Evolutionary conservation across 768 basidiomycete genomes (phyloP).

Genomic region (Termitomyces sp.): DNA sequence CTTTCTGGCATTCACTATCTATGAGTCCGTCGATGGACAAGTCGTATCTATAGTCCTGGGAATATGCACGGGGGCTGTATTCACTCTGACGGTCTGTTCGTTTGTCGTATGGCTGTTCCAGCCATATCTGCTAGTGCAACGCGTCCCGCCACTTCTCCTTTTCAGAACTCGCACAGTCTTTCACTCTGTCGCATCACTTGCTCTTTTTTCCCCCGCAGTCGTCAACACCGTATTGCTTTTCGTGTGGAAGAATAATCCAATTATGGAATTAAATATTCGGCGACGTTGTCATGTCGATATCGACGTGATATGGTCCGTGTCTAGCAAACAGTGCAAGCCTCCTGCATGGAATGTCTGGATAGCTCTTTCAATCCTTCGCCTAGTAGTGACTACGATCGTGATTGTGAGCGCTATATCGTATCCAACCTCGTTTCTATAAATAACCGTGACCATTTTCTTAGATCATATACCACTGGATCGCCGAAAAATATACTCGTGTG

Average conservation of each 20-base stretch:
- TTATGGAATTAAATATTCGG: constrained; percentile 29
- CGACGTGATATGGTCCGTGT: constrained; percentile 60
- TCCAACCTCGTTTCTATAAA: background rate
- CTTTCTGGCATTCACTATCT: constrained; percentile 49
- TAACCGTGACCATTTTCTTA: constrained; percentile 12
- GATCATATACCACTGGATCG: constrained; percentile 23
- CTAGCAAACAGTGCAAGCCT: constrained; percentile 20
- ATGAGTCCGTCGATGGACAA: constrained; percentile 36
- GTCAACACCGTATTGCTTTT: constrained; percentile 52
- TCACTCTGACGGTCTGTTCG: constrained; percentile 33
- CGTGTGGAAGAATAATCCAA: constrained; percentile 41
- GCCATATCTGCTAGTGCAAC: constrained; percentile 27
- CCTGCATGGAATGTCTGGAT: constrained; percentile 53
- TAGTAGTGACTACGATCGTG: constrained; percentile 45
- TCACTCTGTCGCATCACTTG: constrained; percentile 37
- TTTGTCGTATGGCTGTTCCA: constrained; percentile 35
- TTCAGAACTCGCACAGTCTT: constrained; percentile 26
- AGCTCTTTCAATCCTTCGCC: constrained; percentile 43
- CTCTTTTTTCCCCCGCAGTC: constrained; percentile 47
- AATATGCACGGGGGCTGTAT: constrained; percentile 35
- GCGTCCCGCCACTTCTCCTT: constrained; percentile 25
- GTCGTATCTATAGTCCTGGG: constrained; percentile 43
- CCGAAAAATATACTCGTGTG: constrained; percentile 20
- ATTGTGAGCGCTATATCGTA: constrained; percentile 37
- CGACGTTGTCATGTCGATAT: constrained; percentile 59